Percentiles rank a stretch among this genome's conserved stretches.
These are phyloP conservation scores for Taiozyma onychis DNA, from an alignment of 1,139 yeast genomes.

Conservation along the genomic window DNA sequence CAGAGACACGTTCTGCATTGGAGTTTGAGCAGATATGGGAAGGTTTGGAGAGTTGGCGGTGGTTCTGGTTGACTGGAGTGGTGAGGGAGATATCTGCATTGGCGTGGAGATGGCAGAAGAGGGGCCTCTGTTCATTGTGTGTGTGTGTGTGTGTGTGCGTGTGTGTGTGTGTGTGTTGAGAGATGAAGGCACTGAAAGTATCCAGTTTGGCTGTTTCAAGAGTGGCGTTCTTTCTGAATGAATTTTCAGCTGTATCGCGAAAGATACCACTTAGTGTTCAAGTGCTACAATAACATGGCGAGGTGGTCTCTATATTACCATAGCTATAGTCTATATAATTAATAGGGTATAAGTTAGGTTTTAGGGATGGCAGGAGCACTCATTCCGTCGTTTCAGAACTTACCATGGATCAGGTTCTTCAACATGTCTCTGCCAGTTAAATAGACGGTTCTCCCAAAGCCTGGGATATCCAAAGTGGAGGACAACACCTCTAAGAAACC, in stretches of 20 bases:
- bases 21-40: neutral
- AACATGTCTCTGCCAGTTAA: constrained; percentile 78
- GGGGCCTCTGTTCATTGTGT: neutral
- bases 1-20: neutral
- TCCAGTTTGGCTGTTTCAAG: neutral
- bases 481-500: constrained; percentile 79
- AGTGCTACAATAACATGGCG: too few relatives aligned
- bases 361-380: too few relatives aligned
- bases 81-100: neutral
- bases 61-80: neutral
- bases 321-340: too few relatives aligned
- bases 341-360: too few relatives aligned
- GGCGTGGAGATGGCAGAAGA: neutral
- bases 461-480: constrained; percentile 72
- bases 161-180: neutral
- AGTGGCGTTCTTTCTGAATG: neutral
- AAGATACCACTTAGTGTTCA: too few relatives aligned
- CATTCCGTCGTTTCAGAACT: constrained; percentile 35
- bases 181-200: neutral
- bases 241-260: too few relatives aligned
- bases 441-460: constrained; percentile 62
- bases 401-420: constrained; percentile 55
- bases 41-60: neutral
- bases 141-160: neutral
- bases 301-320: too few relatives aligned